phyloP scores from a whole-genome alignment of 495 filamentous ascomycete species.

The Annulohypoxylon maeteangense region DNA sequence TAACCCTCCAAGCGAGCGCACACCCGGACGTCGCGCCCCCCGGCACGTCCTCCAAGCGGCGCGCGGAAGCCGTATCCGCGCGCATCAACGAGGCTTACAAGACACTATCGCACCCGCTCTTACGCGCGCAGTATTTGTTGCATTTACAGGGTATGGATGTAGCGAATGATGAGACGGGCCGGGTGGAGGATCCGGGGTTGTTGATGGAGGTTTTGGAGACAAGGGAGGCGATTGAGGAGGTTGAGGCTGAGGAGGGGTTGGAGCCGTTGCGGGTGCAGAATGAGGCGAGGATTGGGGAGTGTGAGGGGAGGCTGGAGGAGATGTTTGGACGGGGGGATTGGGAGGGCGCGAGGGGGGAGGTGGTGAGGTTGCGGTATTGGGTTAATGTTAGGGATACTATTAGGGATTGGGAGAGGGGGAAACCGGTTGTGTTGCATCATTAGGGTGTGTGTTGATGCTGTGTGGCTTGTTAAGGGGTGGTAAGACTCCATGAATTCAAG shows the following conservation, averaged over 20 bases:
- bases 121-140: slow-evolving; percentile 86
- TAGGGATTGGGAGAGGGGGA: slow-evolving; percentile 83
- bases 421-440: slow-evolving; percentile 73
- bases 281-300: slow-evolving; percentile 68
- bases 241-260: slow-evolving; percentile 70
- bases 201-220: slow-evolving; percentile 90
- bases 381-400: slow-evolving; percentile 84
- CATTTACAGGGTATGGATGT: slow-evolving; percentile 77
- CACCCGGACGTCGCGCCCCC: slow-evolving; percentile 75
- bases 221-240: slow-evolving; percentile 85
- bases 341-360: slow-evolving; percentile 72
- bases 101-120: slow-evolving; percentile 78
- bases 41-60: slow-evolving; percentile 49
- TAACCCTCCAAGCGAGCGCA: slow-evolving; percentile 77
- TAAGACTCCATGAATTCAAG: no score
- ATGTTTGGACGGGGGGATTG: slow-evolving; percentile 76
- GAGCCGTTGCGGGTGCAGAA: slow-evolving; percentile 71
- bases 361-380: slow-evolving; percentile 89
- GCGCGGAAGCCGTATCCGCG: slow-evolving; percentile 77
- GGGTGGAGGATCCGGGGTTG: slow-evolving; percentile 75
- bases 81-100: slow-evolving; percentile 90
- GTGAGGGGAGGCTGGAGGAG: slow-evolving; percentile 66
- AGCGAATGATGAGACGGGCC: slow-evolving; percentile 76
- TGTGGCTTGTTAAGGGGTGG: neutral
- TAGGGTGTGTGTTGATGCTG: slow-evolving; percentile 31